Evolutionary conservation across 768 basidiomycete genomes (phyloP), one percentile per base, ranked within the genome.

Genomic region (Dioszegia crocea): DNA sequence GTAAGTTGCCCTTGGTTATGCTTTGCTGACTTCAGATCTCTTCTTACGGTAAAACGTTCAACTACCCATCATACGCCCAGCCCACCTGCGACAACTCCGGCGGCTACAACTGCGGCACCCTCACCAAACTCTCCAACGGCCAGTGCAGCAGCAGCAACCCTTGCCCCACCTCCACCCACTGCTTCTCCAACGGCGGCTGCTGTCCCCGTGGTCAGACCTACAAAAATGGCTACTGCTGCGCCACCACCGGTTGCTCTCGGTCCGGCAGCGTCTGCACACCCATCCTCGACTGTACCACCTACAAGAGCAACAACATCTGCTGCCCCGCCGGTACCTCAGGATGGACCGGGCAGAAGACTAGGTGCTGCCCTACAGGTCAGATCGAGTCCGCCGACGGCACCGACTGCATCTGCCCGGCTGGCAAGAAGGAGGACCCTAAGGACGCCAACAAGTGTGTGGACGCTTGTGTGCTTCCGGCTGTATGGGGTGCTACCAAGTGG

Each of bases 31-130:
- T 33, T 19, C 39, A 23, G 67, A 61, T 62, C 39, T 33, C 33
- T 14, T 44, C 49, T 29, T 21, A 55, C 31, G 64, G 61, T 31
- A 31, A 21, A 16, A 62, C 59, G 1, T 47, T 47, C 39, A 48
- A 21, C 38, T 74, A 66, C 61, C 73, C 73, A 21, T 40, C 63
- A 55, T 63, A 71, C 61, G 56, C 67, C 27, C 70, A 71, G 39
- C 73, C 73, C 12, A 67, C 60, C n/a, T 74, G 73, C 60, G 66
- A 74, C 44, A 65, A 62, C 30, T 41, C 55, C 52, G 73, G 73
- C 27, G 65, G 64, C 16, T 74, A 66, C 64, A 62, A 58, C 40
- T 74, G 73, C 54, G 70, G 70, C n/a, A 58, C 57, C 12, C 57
- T 68, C 14, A 43, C 43, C 16, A 57, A 61, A 30, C 40, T 38